Evolutionary conservation across 2,329 filamentous ascomycete species (phyloP), one percentile per base, ranked within the genome.

Genomic region (Pseudofabraea citricarpa): DNA sequence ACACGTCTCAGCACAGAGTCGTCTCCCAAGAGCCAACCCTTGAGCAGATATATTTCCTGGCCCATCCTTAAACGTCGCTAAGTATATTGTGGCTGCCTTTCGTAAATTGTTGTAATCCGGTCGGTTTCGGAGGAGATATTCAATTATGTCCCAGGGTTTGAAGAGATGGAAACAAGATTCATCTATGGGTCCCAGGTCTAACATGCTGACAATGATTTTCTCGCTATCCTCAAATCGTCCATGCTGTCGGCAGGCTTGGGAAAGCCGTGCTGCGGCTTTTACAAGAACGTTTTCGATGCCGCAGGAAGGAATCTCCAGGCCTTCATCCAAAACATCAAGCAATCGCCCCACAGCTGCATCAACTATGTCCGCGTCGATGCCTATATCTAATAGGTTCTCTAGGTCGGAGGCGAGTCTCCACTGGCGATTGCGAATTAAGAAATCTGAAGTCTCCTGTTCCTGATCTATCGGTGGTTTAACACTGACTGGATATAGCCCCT

Each of bases 41-140:
- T 40, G 3, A 29, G 38, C 15, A 41, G 37, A 24, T 50, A 46
- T 15, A 9, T 19, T 20, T 37, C 41, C 4, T 6, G 52, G 53
- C 18, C 53, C 49, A 8, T 51, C 42, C 13, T 38, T 48, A 27
- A 58, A 56, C 12, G 51, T 42, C 13, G 49, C 45, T 6, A 61
- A 47, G 39, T 54, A 63, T 23, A 63, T 46, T 6, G 44, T 41
- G 5, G 45, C 43, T 4, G 53, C 56, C 36, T 54, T 56, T 21
- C 32, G 35, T 13, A 61, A 26, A 6, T 43, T 50, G 3, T 42
- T 22, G 18, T 31, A n/a, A n/a, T 43, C 21, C 10, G 26, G 15
- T 13, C 24, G 20, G 8, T 37, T 40, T 10, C 43, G 21, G 6
- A 55, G 18, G 15, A 56, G 31, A 9, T 44, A 36, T 23, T 40